These are phyloP conservation scores for Phytopythium delawarense DNA, from an alignment of 352 stramenopile genomes.

Conservation along the genomic window DNA sequence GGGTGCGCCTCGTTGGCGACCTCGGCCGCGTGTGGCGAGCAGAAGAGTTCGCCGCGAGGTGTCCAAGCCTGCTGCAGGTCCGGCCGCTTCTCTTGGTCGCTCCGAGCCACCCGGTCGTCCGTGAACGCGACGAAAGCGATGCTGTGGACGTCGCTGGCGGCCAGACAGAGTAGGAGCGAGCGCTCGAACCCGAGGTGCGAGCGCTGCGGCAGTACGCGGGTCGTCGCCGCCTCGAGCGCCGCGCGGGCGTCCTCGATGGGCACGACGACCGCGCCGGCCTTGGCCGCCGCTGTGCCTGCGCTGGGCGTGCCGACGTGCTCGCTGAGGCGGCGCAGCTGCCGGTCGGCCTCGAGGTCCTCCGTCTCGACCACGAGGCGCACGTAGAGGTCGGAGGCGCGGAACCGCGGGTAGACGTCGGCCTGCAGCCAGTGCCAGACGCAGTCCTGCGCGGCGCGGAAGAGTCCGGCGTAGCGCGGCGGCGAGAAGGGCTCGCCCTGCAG, in stretches of 20 bases:
- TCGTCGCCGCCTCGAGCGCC: background rate
- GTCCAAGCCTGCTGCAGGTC: background rate
- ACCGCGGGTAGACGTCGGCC: conserved; percentile 52
- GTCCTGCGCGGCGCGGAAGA: conserved; percentile 72
- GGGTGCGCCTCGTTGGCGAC: conserved; percentile 11
- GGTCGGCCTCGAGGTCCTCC: conserved; percentile 62
- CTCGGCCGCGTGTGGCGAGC: conserved; percentile 12
- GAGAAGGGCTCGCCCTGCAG: conserved; percentile 77
- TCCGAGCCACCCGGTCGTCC: background rate
- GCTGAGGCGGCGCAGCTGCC: conserved; percentile 54
- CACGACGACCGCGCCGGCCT: background rate
- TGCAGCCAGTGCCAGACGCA: conserved; percentile 71
- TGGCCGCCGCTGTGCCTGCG: no score
- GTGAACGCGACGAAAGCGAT: background rate
- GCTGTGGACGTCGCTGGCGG: background rate
- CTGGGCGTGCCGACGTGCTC: conserved; percentile 43
- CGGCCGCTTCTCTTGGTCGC: background rate
- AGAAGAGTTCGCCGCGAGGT: conserved; percentile 23
- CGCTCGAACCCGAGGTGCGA: background rate
- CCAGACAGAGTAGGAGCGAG: background rate
- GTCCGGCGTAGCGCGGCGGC: conserved; percentile 52
- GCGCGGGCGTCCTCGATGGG: background rate
- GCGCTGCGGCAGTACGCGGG: background rate
- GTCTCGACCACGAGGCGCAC: conserved; percentile 67
- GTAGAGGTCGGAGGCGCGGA: conserved; percentile 56